phyloP scores from a whole-genome alignment of 306 rosid species.

The Sophora flavescens region DNA sequence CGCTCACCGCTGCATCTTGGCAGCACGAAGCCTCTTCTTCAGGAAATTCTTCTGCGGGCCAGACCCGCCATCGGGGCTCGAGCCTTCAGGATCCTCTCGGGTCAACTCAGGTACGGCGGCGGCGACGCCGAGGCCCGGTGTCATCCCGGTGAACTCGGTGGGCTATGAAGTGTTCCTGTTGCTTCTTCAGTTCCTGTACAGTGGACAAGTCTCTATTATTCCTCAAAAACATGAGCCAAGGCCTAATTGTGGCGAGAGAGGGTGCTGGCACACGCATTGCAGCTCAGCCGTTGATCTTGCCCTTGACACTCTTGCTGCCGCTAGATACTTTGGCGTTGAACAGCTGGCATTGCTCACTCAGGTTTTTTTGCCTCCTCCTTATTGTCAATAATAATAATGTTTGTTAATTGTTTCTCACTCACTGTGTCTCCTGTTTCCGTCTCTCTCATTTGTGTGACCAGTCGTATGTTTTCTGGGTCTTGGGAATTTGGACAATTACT shows the following conservation, averaged over 20 bases:
- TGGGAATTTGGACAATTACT: conserved; percentile 57
- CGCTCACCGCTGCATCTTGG: conserved; percentile 95
- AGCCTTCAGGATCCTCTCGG: conserved; percentile 52
- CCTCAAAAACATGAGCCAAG: conserved; percentile 97
- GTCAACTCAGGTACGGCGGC: conserved; percentile 32
- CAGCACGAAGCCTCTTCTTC: conserved; percentile 91
- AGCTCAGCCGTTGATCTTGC: conserved; percentile 99
- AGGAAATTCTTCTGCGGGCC: conserved; percentile 95
- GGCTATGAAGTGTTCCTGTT: conserved; percentile 91
- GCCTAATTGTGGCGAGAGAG: conserved; percentile 96
- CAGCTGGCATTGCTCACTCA: conserved; percentile 97
- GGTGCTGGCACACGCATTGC: conserved; percentile 99
- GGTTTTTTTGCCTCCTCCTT: conserved; percentile 51
- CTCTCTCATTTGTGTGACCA: conserved; percentile 53
- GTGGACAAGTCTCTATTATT: conserved; percentile 93
- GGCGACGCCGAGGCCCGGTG: conserved; percentile 51
- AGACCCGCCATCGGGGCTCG: conserved; percentile 69
- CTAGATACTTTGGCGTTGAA: conserved; percentile 97
- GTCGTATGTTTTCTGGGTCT: conserved; percentile 64
- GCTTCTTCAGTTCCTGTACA: conserved; percentile 89
- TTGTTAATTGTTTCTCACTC: not conserved
- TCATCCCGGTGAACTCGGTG: conserved; percentile 91
- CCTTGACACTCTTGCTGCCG: conserved; percentile 92
- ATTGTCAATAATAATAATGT: not conserved
- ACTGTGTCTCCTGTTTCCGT: conserved; percentile 30